Evolutionary conservation across 352 stramenopile species (phyloP).

Genomic region (Globisporangium nagaii): DNA sequence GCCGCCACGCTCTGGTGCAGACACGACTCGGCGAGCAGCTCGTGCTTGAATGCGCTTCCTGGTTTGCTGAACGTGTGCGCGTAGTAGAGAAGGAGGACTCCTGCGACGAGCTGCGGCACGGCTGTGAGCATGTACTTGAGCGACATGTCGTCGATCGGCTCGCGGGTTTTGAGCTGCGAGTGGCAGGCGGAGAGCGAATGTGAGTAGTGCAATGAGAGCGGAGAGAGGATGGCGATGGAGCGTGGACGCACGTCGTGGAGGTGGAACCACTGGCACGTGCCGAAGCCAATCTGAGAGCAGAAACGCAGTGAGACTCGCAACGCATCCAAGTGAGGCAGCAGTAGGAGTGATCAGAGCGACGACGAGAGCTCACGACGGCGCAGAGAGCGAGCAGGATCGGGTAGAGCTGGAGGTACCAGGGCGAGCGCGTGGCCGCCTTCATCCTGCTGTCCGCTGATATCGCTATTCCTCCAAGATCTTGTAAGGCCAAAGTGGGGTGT

Average conservation of each 20-base stretch:
- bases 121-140: conserved; percentile 51
- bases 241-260: conserved; percentile 26
- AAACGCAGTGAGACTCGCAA: not conserved
- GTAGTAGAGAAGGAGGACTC: conserved; percentile 55
- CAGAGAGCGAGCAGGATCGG: conserved; percentile 20
- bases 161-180: conserved; percentile 28
- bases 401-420: conserved; percentile 17
- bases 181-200: not conserved
- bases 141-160: conserved; percentile 34
- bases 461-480: no score
- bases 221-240: not conserved
- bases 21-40: conserved; percentile 48
- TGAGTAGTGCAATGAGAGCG: not conserved
- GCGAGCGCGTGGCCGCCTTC: not conserved
- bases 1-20: conserved; percentile 35
- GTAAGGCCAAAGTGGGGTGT: no score
- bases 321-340: not conserved
- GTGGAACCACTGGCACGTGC: conserved; percentile 53
- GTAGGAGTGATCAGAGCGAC: no score
- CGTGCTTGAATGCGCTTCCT: conserved; percentile 40
- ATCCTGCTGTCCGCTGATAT: no score
- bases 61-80: conserved; percentile 41
- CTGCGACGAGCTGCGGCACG: conserved; percentile 36
- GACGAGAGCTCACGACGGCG: conserved; percentile 16
- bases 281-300: conserved; percentile 22